Conservation (phyloP, 495 filamentous ascomycete species). For the Penicillium cinerascens region DNA sequence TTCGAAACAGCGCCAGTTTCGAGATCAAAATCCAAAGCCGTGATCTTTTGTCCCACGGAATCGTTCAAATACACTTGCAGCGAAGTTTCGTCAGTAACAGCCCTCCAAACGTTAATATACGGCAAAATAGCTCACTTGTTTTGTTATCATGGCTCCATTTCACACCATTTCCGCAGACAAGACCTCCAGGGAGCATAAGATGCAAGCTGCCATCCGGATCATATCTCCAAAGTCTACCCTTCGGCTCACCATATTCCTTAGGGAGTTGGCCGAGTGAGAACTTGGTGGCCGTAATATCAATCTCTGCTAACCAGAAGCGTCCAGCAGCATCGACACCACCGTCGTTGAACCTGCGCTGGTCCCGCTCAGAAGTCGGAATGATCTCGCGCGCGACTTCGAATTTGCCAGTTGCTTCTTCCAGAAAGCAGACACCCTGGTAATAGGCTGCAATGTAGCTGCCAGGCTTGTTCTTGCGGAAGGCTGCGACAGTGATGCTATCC, state of each 20-base stretch:
- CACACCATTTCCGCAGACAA: slow-evolving; percentile 32
- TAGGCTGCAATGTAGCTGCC: slow-evolving; percentile 28
- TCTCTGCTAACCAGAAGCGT: slow-evolving; percentile 26
- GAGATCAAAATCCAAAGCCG: slow-evolving; percentile 28
- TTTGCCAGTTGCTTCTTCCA: slow-evolving; percentile 21
- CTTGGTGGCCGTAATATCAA: slow-evolving; percentile 16
- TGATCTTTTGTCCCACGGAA: slow-evolving; percentile 22
- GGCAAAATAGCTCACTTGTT: slow-evolving; percentile 11
- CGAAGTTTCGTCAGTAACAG: background rate
- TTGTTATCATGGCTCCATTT: slow-evolving; percentile 35
- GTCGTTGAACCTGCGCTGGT: slow-evolving; percentile 22
- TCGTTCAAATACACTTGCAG: slow-evolving; percentile 27
- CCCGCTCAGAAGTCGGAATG: slow-evolving; percentile 19
- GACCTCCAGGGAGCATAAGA: slow-evolving; percentile 19
- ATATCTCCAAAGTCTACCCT: slow-evolving; percentile 30
- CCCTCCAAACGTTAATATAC: background rate
- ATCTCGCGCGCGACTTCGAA: slow-evolving; percentile 24
- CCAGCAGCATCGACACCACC: slow-evolving; percentile 25
- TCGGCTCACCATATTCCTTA: slow-evolving; percentile 14
- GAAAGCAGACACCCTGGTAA: slow-evolving; percentile 25
- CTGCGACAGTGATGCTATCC: slow-evolving; percentile 22
- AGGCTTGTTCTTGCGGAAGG: slow-evolving; percentile 20
- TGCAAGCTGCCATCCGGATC: slow-evolving; percentile 29
- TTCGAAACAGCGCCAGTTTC: slow-evolving; percentile 22
- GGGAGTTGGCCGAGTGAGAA: slow-evolving; percentile 11